phyloP scores from a whole-genome alignment of 495 filamentous ascomycete species.

The Hamigera avellanea region DNA sequence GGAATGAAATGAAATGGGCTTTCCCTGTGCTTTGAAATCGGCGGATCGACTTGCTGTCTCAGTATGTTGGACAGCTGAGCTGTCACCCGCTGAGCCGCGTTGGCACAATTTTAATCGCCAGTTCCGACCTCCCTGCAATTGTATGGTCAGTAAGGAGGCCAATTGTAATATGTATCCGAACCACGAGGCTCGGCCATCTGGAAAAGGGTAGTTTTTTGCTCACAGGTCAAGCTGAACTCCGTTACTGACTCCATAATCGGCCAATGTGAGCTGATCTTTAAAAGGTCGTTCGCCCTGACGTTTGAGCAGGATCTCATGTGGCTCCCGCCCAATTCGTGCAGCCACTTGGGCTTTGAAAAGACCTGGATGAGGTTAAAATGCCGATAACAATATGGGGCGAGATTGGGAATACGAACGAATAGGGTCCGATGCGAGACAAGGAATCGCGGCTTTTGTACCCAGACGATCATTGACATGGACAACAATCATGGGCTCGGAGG shows the following conservation, averaged over 20 bases:
- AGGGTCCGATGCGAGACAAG: conserved; percentile 69
- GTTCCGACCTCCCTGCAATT: conserved; percentile 55
- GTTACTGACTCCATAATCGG: conserved; percentile 82
- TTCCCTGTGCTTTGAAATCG: too few species aligned
- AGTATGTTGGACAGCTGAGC: neutral
- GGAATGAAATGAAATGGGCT: neutral
- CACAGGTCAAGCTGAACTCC: conserved; percentile 79
- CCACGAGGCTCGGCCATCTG: neutral
- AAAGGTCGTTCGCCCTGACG: conserved; percentile 85
- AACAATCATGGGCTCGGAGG: conserved; percentile 71
- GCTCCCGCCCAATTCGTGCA: conserved; percentile 71
- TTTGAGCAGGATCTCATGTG: conserved; percentile 85
- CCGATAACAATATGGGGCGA: neutral
- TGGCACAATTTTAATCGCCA: conserved; percentile 44
- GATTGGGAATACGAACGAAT: conserved; percentile 38
- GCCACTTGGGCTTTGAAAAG: conserved; percentile 88
- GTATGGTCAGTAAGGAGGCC: conserved; percentile 4
- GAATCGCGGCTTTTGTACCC: conserved; percentile 82
- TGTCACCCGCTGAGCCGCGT: neutral
- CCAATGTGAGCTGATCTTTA: conserved; percentile 74
- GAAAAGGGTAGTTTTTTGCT: conserved; percentile 13
- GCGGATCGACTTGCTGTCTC: too few species aligned
- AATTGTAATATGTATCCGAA: neutral
- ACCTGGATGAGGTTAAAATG: conserved; percentile 24
- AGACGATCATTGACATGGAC: conserved; percentile 87